These are phyloP conservation scores for Tausonia pullulans DNA, from an alignment of 1,284 basidiomycete species.

Conservation along the genomic window DNA sequence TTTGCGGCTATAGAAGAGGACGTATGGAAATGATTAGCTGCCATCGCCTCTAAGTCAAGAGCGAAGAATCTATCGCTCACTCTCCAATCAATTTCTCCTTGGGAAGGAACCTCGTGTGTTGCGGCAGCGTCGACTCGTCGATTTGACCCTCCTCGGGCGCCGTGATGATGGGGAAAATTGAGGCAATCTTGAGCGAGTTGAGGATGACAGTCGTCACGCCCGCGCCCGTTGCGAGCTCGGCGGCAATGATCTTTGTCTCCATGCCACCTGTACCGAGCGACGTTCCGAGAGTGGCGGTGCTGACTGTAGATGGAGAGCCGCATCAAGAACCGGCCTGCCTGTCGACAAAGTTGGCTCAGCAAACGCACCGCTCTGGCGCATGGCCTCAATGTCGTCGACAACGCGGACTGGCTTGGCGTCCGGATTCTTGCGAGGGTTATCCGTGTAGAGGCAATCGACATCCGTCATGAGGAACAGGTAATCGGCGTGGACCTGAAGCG, in stretches of 20 bases:
- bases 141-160: slow-evolving; percentile 18
- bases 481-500: slow-evolving; percentile 62
- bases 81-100: slow-evolving; percentile 66
- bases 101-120: slow-evolving; percentile 80
- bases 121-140: slow-evolving; percentile 29
- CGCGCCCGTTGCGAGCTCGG: slow-evolving; percentile 90
- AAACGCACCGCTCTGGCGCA: slow-evolving; percentile 60
- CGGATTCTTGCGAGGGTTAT: slow-evolving; percentile 86
- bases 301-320: slow-evolving; percentile 45
- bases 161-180: slow-evolving; percentile 71
- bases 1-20: slow-evolving; percentile 48
- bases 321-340: background rate
- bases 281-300: slow-evolving; percentile 80
- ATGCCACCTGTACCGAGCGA: slow-evolving; percentile 94
- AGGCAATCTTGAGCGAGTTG: slow-evolving; percentile 65
- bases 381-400: slow-evolving; percentile 70
- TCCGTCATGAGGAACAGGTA: slow-evolving; percentile 95
- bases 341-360: background rate
- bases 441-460: slow-evolving; percentile 90
- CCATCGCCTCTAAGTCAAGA: too few relatives aligned
- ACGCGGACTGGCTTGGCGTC: slow-evolving; percentile 66
- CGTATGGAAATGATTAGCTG: background rate
- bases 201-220: slow-evolving; percentile 91
- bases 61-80: slow-evolving; percentile 22
- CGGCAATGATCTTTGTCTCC: slow-evolving; percentile 98